Base-by-base conservation (phyloP, 2,329 filamentous ascomycete species). In the Xylaria hypoxylon region DNA sequence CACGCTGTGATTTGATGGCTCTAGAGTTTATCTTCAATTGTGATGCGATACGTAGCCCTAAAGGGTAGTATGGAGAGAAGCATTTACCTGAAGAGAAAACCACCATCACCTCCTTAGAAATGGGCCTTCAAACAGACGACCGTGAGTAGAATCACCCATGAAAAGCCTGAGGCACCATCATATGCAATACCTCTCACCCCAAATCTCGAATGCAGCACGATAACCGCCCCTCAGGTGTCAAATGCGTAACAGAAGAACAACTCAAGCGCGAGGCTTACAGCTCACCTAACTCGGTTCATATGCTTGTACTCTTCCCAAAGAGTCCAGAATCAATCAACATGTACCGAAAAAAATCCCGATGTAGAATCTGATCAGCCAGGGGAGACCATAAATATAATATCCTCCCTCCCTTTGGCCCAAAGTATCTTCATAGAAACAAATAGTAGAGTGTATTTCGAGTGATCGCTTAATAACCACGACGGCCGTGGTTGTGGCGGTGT, bases 401-500 rank as follows among this genome's bases (percentile, higher is more conserved):
- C 68, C 65, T 64, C 58, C 68, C 65, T 51, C 55, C 22, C 44
- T 65, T 68, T 69, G 62, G 65, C 68, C 65, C 59, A 69, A 72
- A 73, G 60, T 74, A 74, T 73, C 69, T 73, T 69, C 72, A 74
- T 61, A 65, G 73, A 73, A 74, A 70, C 59, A 71, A 61, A 74
- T 65, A 55, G 51, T 63, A 67, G 58, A 63, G 57, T 42, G 56
- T 65, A 57, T 10, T 56, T 40, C 47, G 4, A 8, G 45, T 45
- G 26, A 15, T 48, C 28, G n/a, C 47, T 64, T 69, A 74, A 19
- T 63, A 60, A 44, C 68, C 64, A 33, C 56, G 71, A 44, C 60
- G 71, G 53, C 53, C 64, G 40, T 70, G 63, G 42, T 63, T 59
- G 44, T 80, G 79, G 50, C 76, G 78, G 69, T 83, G 83, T 53